Percentiles rank a stretch among this genome's conserved stretches.
Evolutionary conservation across 305 asterid genomes (phyloP).

Genomic region (Striga hermonthica): DNA sequence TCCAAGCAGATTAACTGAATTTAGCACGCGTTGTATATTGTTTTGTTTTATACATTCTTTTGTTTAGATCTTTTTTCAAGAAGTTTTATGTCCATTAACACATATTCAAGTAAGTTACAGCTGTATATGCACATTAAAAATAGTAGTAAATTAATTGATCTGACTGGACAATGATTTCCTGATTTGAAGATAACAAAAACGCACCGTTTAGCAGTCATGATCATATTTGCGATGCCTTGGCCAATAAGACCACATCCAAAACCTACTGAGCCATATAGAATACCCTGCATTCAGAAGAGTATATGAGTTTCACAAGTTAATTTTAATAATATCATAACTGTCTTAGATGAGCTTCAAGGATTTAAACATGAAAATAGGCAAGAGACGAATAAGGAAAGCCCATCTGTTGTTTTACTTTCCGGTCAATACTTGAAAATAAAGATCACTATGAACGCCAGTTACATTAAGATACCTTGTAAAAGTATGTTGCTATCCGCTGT

Average conservation of each 20-base stretch:
- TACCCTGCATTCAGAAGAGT: constrained; percentile 49
- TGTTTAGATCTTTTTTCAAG: too few species aligned
- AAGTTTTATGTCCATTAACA: too few species aligned
- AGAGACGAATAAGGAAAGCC: constrained; percentile 5
- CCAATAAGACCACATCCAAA: constrained; percentile 80
- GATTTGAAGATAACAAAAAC: constrained; percentile 5
- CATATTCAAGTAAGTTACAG: too few species aligned
- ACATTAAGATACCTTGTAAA: constrained; percentile 61
- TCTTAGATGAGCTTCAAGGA: constrained; percentile 11
- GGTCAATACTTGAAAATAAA: constrained; percentile 10
- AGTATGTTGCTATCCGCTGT: constrained; percentile 77
- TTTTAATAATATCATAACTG: constrained; percentile 3
- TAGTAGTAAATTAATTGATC: too few species aligned
- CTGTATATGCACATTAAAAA: too few species aligned
- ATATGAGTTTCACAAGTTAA: constrained; percentile 13
- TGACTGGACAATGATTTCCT: background rate
- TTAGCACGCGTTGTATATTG: background rate
- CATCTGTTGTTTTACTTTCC: background rate
- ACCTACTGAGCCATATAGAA: constrained; percentile 81
- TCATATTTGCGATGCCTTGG: constrained; percentile 88
- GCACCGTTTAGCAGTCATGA: constrained; percentile 85
- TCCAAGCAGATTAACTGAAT: constrained; percentile 4
- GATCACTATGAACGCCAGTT: constrained; percentile 9
- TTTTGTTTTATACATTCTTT: too few species aligned
- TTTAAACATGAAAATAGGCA: constrained; percentile 8